phyloP scores from a whole-genome alignment of 768 basidiomycete genomes.

The Termitomyces sp. region DNA sequence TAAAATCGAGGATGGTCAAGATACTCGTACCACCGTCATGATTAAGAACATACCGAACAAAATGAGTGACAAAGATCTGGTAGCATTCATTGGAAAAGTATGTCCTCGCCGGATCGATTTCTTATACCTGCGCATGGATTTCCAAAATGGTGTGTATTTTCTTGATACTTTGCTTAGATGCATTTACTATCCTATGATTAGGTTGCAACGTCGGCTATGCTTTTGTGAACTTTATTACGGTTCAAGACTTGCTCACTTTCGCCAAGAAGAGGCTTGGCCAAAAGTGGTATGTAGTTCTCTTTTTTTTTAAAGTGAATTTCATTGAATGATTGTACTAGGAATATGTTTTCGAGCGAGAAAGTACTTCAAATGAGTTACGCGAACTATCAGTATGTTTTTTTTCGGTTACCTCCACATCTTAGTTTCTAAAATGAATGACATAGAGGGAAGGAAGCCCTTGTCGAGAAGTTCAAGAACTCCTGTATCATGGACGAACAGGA shows the following conservation, averaged over 20 bases:
- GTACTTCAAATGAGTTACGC: constrained; percentile 90
- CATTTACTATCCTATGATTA: constrained; percentile 20
- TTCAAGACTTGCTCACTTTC: constrained; percentile 73
- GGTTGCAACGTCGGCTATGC: constrained; percentile 81
- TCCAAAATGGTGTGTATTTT: constrained; percentile 60
- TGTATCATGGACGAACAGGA: constrained; percentile 85
- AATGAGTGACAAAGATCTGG: constrained; percentile 74
- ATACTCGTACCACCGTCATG: constrained; percentile 85
- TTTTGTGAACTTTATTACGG: constrained; percentile 86
- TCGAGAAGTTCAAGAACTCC: constrained; percentile 92
- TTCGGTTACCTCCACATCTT: not conserved
- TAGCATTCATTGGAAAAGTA: constrained; percentile 64
- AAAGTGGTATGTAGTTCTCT: constrained; percentile 60
- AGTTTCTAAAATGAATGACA: not conserved
- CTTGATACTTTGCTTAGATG: not conserved
- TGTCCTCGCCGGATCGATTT: constrained; percentile 82
- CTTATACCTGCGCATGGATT: constrained; percentile 85
- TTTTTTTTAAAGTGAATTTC: not conserved
- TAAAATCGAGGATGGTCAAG: constrained; percentile 71
- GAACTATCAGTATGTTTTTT: constrained; percentile 76
- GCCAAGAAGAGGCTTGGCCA: constrained; percentile 71
- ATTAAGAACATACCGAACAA: constrained; percentile 94
- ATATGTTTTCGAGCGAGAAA: constrained; percentile 90
- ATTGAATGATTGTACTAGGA: constrained; percentile 44
- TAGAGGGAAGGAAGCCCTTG: constrained; percentile 85